Base-by-base conservation (phyloP, 2,329 filamentous ascomycete species). In the Cercospora sp. region DNA sequence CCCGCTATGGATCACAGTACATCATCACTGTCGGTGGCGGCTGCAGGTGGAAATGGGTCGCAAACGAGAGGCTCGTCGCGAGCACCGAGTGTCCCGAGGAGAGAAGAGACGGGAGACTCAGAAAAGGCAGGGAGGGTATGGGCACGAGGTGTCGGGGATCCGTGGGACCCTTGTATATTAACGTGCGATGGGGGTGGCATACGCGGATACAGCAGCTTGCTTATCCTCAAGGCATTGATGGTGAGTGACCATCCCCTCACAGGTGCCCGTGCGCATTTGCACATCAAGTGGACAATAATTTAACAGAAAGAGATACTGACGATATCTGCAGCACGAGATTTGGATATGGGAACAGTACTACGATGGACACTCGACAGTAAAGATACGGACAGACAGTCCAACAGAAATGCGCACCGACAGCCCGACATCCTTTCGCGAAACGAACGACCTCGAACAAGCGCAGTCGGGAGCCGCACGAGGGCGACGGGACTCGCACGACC, bases 111-210 rank as follows among this genome's bases (percentile, higher is more conserved):
- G 30, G 73, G 76, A 51, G 80, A 82, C 69, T 81, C 73, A 28
- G 73, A 76, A 63, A 77, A 80, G 71, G 78, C 80, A 12, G 82
- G 82, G 18, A 75, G 78, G 60, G 76, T 78, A 40, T 84, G 83
- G 83, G 78, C 80, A 48, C 73, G 75, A 68, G 71, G 73, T 13
- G 73, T 83, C 4, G 77, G 82, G 20, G 82, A 83, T 72, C 79
- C 82, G 55, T 84, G 83, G 83, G 79, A 82, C 62, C 81, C 83
- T 63, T 79, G 81, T 40, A 84, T 84, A 51, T 72, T 84, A 63
- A 83, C 82, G 0, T 73, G 83, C 48, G 79, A 85, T 75, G 83
- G 84, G 60, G 83, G 84, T 40, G 83, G 84, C 6, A 84, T 85
- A 45, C 78, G 84, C 66, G 83, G 83, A 68, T 85, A 84, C 75